Evolutionary conservation across 257 asterid genomes (phyloP).

Genomic region (Verbascum thapsus): DNA sequence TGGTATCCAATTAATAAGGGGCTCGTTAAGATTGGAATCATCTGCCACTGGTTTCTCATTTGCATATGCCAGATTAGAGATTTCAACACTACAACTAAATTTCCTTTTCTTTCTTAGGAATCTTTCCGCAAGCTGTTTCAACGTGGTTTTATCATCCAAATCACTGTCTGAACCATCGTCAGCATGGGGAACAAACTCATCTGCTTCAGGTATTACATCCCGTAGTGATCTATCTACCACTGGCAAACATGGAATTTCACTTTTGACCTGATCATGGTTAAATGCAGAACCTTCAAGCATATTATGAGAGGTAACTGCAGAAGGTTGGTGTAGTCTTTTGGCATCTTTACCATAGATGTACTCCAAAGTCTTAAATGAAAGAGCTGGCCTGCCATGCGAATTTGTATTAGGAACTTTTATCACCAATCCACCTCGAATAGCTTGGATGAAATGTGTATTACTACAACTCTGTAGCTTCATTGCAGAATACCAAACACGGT

Average conservation of each 20-base stretch:
- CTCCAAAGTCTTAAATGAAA: conserved; percentile 33
- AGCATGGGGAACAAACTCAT: conserved; percentile 11
- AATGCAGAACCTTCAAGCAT: neutral
- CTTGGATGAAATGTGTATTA: conserved; percentile 43
- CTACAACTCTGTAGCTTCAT: conserved; percentile 46
- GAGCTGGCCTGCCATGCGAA: conserved; percentile 43
- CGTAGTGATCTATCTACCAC: conserved; percentile 37
- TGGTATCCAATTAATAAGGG: conserved; percentile 40
- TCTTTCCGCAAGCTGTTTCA: conserved; percentile 47
- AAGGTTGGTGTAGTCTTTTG: conserved; percentile 19
- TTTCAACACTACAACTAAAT: conserved; percentile 9
- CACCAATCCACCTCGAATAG: conserved; percentile 38
- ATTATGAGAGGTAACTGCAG: neutral
- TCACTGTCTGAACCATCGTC: conserved; percentile 26
- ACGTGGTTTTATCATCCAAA: conserved; percentile 45
- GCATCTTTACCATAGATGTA: conserved; percentile 38
- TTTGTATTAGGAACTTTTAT: conserved; percentile 37
- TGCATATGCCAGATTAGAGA: conserved; percentile 25
- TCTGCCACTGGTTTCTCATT: conserved; percentile 36
- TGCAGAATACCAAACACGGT: neutral
- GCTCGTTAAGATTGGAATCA: conserved; percentile 43
- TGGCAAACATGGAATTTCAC: conserved; percentile 31
- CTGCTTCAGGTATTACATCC: conserved; percentile 21
- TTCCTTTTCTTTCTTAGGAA: conserved; percentile 52
- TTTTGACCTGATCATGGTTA: conserved; percentile 24